Evolutionary conservation across 768 basidiomycete species (phyloP), one percentile per base, ranked within the genome.

Genomic region (Rhizopogon roseolus): DNA sequence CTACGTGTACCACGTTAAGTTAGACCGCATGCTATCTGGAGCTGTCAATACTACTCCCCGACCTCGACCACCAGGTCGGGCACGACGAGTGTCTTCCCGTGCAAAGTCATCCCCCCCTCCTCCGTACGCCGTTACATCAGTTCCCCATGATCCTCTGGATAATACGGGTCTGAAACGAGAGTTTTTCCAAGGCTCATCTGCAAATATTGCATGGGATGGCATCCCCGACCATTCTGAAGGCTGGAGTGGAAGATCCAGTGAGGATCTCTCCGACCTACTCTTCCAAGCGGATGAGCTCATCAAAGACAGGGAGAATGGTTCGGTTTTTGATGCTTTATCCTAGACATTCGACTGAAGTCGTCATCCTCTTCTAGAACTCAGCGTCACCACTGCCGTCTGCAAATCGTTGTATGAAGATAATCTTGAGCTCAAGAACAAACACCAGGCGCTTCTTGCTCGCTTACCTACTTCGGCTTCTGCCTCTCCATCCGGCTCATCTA

Each of bases 231-330:
- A 55, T 48, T 58, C 67, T 19, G 71, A 75, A 25, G 74, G 76
- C 22, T 83, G 84, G 85, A 74, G 78, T 55, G 85, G 85, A 58
- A 79, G 73, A 62, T 88, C 87, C n/a, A 77, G 82, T 38, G 88
- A 86, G 61, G 88, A 90, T 60, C 76, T 93, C 42, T 76, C 83
- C 4, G 78, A 79, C 41, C 73, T 93, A 41, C 77, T 93, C 36
- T 70, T 82, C 42, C 84, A 85, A 64, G 91, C 90, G 0, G 86
- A 87, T 57, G 81, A 74, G 55, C 73, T 92, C 45, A 91, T 93
- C 58, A 86, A 82, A 64, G 82, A 84, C 54, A 76, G 90, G 38
- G 90, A 89, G 70, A 80, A 78, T 58, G 90, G 91, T 88, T 64
- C 48, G 83, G 69, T 42, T 52, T 52, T 53, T 11, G 11, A 58